Conservation (phyloP, 495 filamentous ascomycete species). For the Penicillium desertorum region DNA sequence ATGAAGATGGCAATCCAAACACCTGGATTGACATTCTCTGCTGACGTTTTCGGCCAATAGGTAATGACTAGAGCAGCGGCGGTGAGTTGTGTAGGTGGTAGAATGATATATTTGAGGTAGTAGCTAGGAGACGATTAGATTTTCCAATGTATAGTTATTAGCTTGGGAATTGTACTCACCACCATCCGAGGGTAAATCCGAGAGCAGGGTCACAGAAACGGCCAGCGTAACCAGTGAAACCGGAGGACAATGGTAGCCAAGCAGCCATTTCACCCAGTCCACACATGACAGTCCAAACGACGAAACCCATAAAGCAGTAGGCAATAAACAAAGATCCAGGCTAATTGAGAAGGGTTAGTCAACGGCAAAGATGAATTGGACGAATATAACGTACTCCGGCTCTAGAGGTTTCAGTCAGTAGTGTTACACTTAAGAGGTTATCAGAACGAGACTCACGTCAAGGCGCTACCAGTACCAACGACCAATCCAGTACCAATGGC, state of each 20-base stretch:
- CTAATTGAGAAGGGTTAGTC: conserved; percentile 40
- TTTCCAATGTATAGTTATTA: neutral
- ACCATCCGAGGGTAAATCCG: conserved; percentile 65
- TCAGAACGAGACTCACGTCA: neutral
- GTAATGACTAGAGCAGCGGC: conserved; percentile 75
- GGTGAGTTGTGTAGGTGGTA: conserved; percentile 78
- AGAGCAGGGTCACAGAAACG: conserved; percentile 65
- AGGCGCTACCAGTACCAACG: conserved; percentile 56
- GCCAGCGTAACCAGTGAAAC: conserved; percentile 60
- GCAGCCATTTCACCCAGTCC: conserved; percentile 68
- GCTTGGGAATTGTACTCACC: conserved; percentile 26
- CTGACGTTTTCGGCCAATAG: conserved; percentile 55
- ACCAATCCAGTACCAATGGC: conserved; percentile 76
- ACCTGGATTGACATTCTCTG: conserved; percentile 43
- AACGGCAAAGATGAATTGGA: conserved; percentile 3
- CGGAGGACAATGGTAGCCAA: conserved; percentile 60
- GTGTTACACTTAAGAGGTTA: neutral
- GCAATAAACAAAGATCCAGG: conserved; percentile 76
- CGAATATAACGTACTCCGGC: conserved; percentile 2
- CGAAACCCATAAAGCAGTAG: conserved; percentile 57
- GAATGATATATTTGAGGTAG: conserved; percentile 68
- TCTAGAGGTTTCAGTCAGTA: neutral
- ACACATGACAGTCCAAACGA: conserved; percentile 65
- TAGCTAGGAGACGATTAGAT: conserved; percentile 33
- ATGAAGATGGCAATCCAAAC: conserved; percentile 58